Conservation (phyloP, 176 grass and related monocot genomes). For the Cenchrus americanus region DNA sequence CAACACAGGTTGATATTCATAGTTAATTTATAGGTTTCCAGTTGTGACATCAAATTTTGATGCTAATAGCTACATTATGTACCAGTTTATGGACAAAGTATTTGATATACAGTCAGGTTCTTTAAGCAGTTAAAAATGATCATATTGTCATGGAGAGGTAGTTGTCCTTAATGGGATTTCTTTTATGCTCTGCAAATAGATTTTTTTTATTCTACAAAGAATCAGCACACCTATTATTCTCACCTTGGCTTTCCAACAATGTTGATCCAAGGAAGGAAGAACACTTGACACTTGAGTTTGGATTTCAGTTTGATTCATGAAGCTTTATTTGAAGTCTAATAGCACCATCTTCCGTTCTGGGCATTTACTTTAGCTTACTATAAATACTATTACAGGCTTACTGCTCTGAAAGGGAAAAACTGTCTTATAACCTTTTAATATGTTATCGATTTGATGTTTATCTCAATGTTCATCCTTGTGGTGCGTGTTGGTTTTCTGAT, state of each 20-base stretch:
- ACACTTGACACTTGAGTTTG: conserved; percentile 4
- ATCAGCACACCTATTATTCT: background rate
- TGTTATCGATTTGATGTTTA: background rate
- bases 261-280: conserved; percentile 2
- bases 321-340: conserved; percentile 5
- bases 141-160: background rate
- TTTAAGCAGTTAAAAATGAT: background rate
- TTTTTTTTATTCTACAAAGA: background rate
- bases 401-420: background rate
- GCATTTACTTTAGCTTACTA: conserved; percentile 1
- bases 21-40: background rate
- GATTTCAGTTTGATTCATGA: background rate
- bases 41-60: background rate
- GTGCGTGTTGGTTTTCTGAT: too few relatives aligned
- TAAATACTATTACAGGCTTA: background rate
- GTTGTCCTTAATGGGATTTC: background rate
- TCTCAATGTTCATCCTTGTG: background rate
- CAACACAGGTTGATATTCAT: background rate
- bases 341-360: background rate
- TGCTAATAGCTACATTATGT: background rate
- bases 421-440: background rate
- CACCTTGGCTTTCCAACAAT: background rate
- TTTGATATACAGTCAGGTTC: background rate
- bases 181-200: background rate
- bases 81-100: background rate